Evolutionary conservation across 805 yeast genomes (phyloP).

Genomic region (Ogataea paradorogensis): DNA sequence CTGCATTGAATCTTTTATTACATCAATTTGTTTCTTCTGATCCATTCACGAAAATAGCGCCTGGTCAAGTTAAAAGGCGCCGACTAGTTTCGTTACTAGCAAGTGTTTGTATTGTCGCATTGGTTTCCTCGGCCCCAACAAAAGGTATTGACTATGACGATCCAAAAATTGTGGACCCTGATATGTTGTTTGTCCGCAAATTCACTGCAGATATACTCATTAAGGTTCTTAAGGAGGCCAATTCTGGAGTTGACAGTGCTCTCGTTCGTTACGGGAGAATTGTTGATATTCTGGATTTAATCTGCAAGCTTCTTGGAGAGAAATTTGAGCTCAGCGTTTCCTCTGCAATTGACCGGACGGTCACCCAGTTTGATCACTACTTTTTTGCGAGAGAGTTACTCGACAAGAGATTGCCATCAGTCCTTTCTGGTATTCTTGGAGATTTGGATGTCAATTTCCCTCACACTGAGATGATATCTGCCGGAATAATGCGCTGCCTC

Average conservation of each 20-base stretch:
- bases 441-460: constrained; percentile 75
- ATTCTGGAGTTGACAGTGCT: constrained; percentile 35
- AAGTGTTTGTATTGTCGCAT: constrained; percentile 54
- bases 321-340: constrained; percentile 33
- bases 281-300: constrained; percentile 49
- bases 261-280: constrained; percentile 53
- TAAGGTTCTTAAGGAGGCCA: constrained; percentile 57
- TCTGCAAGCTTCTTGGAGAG: constrained; percentile 41
- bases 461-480: constrained; percentile 55
- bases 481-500: constrained; percentile 56
- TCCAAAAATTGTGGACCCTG: constrained; percentile 57
- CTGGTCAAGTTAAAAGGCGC: constrained; percentile 47
- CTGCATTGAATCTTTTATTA: constrained; percentile 72
- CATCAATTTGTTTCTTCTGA: constrained; percentile 68
- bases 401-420: constrained; percentile 60
- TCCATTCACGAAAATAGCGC: constrained; percentile 35
- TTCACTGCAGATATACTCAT: constrained; percentile 67
- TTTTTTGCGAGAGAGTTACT: constrained; percentile 62
- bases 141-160: constrained; percentile 45
- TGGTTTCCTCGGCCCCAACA: constrained; percentile 57
- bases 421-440: constrained; percentile 58
- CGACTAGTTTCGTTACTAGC: constrained; percentile 60
- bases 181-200: constrained; percentile 68
- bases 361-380: constrained; percentile 58
- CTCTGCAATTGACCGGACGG: constrained; percentile 43